Conservation (phyloP, 805 yeast genomes). For the Tetrapisispora arboricola region DNA sequence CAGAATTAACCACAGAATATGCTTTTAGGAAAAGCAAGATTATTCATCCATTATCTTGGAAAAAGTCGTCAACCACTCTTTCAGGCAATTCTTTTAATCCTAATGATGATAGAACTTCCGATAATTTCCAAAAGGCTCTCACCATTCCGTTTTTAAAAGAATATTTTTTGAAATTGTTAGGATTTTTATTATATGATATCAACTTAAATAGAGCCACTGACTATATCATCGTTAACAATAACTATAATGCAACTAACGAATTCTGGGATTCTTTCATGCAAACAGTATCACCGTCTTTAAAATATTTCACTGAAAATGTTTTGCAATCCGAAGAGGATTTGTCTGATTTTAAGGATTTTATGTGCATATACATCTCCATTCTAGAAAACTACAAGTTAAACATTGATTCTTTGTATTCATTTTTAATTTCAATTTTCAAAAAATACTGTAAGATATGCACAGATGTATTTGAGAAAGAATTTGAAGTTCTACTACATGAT, state of each 20-base stretch:
- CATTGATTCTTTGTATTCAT: constrained; percentile 48
- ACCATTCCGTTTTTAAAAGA: constrained; percentile 32
- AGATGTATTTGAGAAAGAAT: constrained; percentile 48
- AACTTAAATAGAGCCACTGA: constrained; percentile 54
- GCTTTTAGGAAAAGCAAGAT: constrained; percentile 58
- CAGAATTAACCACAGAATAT: constrained; percentile 62
- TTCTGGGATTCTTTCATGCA: constrained; percentile 63
- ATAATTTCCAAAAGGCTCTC: constrained; percentile 19
- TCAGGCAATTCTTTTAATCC: constrained; percentile 14
- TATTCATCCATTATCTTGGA: constrained; percentile 51
- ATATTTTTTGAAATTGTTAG: constrained; percentile 53
- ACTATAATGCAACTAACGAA: constrained; percentile 46
- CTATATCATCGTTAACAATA: constrained; percentile 49
- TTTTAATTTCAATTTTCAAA: constrained; percentile 48
- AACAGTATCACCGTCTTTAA: constrained; percentile 50
- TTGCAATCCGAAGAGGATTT: constrained; percentile 36
- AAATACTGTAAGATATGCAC: constrained; percentile 49
- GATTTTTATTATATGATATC: constrained; percentile 70
- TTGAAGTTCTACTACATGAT: constrained; percentile 50
- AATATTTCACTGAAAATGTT: constrained; percentile 36
- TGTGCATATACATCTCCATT: constrained; percentile 66
- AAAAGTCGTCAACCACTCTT: constrained; percentile 21
- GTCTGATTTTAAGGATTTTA: constrained; percentile 44
- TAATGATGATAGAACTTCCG: constrained; percentile 5
- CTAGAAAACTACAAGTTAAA: constrained; percentile 63